Base-by-base conservation (phyloP, 139 green algal species). In the Astrephomene gubernaculifera region DNA sequence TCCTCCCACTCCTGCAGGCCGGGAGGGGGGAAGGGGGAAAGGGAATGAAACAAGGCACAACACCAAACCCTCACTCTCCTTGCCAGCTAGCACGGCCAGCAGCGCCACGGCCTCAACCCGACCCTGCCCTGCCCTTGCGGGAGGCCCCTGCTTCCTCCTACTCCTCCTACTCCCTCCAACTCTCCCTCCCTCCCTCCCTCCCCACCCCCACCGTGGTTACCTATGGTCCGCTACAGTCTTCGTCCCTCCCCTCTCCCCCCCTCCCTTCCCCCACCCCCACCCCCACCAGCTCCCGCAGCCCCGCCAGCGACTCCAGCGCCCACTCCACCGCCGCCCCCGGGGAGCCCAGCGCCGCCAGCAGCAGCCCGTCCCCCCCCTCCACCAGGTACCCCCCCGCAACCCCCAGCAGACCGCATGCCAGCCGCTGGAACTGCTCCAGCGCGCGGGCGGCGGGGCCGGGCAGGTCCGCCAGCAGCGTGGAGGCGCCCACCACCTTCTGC, bases 341-440 rank as follows among this genome's bases (percentile, higher is more conserved):
- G 0, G 53, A 25, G 17, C 57, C 74, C 38, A 82, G 71, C 38
- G 74, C 74, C 74, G 74, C 74, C 74, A 82, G 74, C 74, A 82
- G 27, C 74, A 82, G 53, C 1, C 74, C 74, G 54, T 82, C 74
- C 36, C 74, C 74, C 39, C 74, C 74, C 74, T 82, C 74, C 74
- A 82, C 74, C 74, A 82, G 74, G 74, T 71, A 82, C 27, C 74
- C 74, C 8, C 74, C 74, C 10, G 57, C 54, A 17, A 1, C 38
- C 7, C 74, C 74, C 74, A 82, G 74, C 52, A 71, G 74, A 0
- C 74, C 74, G 39, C 52, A 29, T 38, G 60, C 57, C 74, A 82
- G 53, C 9, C 74, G 57, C 27, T 57, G 54, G 12, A 61, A 71
- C 53, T 49, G 22, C 6, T 60, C 74, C 38, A 82, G 74, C 8